Base-by-base conservation (phyloP, 345 rosid species). In the Mercurialis annua region DNA sequence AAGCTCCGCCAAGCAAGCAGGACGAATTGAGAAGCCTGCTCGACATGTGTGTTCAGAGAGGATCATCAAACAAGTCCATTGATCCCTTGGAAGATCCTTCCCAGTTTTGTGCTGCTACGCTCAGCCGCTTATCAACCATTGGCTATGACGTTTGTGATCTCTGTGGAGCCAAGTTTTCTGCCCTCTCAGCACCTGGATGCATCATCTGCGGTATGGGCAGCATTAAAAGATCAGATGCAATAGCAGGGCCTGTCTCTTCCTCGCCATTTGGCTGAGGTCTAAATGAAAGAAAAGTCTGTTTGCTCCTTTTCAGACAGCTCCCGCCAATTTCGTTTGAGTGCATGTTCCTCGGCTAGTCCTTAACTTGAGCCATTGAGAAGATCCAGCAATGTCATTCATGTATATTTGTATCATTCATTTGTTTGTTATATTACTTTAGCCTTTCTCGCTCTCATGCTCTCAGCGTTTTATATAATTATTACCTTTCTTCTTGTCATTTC, bases 141-240 rank as follows among this genome's bases (percentile, higher is more conserved):
- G 98, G 98, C 21, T 89, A 94, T 29, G 99, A 91, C 73, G 96
- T 91, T 40, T 94, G 98, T 3, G 99, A 91, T 85, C 87, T 89
- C 31, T 91, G 99, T 70, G 96, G 98, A 10, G 90, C 97, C 38
- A 94, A 91, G 74, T 94, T 91, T 73, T 90, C 99, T 0, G 99
- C 99, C 10, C 82, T 89, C 42, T 84, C 96, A 3, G 42, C 98
- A 0, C 96, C 98, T 7, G 99, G 96, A 49, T 94, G 99, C 85
- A 85, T 94, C 51, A 89, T 89, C 24, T 94, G 99, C 64, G 99
- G 99, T 53, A 91, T 94, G 99, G 99, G 99, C 77, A 86, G 89
- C 57, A 87, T 94, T 36, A 88, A 89, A 79, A 81, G 99, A 55
- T 94, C 99, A 30, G 99, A 94, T 69, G 95, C 97, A 18, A 76